Conservation (phyloP, 805 yeast genomes). For the Jamesozyma lodderae region DNA sequence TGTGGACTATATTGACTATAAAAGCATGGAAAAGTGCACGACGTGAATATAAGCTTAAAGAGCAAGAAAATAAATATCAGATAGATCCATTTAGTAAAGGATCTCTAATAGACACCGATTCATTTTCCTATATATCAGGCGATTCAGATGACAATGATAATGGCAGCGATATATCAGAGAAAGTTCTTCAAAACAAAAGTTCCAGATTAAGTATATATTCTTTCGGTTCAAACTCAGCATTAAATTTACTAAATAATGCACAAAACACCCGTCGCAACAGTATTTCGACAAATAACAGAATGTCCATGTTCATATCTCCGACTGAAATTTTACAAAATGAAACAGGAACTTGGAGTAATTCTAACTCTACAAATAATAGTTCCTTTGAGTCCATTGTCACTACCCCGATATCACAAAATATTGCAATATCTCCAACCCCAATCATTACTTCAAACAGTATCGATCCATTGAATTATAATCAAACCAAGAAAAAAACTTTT, state of each 20-base stretch:
- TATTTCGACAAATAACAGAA: constrained; percentile 18
- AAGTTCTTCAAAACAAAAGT: constrained; percentile 14
- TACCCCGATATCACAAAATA: constrained; percentile 11
- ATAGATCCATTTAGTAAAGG: constrained; percentile 18
- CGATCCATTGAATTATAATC: not conserved
- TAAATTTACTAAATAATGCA: constrained; percentile 18
- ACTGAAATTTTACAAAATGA: constrained; percentile 33
- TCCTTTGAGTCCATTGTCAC: constrained; percentile 8
- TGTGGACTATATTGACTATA: constrained; percentile 19
- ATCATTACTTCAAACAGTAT: not conserved
- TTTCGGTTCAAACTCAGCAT: constrained; percentile 25
- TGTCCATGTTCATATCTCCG: constrained; percentile 46
- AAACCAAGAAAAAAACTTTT: constrained; percentile 9
- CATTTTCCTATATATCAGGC: constrained; percentile 8
- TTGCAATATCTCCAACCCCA: not conserved
- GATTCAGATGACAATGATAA: constrained; percentile 21
- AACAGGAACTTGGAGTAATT: constrained; percentile 1
- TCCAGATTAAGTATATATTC: constrained; percentile 26
- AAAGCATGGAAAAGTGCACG: constrained; percentile 24
- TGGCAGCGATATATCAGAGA: constrained; percentile 20
- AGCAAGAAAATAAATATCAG: constrained; percentile 13
- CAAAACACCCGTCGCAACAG: not conserved
- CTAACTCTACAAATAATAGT: constrained; percentile 7
- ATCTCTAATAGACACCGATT: not conserved
- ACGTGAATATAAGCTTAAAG: constrained; percentile 19